A percentile compares a stretch with the other conserved stretches of the same genome.
Conservation (phyloP, 1,284 basidiomycete species). For the Porogramme epimiltina region DNA sequence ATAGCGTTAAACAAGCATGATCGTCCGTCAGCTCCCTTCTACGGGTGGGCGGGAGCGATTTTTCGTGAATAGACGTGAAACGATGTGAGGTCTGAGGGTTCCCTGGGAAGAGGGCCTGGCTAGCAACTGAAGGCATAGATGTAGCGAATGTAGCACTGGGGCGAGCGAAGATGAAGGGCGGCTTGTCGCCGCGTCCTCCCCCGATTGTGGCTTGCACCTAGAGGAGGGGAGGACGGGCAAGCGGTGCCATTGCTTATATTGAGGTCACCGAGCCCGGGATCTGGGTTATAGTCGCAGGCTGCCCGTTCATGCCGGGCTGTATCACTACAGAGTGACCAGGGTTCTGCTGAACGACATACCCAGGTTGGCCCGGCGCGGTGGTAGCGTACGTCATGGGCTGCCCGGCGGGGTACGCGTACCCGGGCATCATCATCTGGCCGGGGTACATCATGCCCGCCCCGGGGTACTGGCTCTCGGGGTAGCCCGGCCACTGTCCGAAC, state of each 20-base stretch:
- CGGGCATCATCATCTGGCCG: slow-evolving; percentile 2
- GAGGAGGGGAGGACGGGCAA: too few species aligned
- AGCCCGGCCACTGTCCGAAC: slow-evolving; percentile 52
- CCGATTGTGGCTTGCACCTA: too few species aligned
- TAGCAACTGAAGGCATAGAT: too few species aligned
- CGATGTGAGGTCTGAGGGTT: background rate
- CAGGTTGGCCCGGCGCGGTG: slow-evolving; percentile 21
- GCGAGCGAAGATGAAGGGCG: too few species aligned
- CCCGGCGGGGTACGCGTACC: slow-evolving; percentile 29
- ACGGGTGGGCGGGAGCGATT: too few species aligned
- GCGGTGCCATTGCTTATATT: slow-evolving; percentile 8
- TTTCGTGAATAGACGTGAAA: too few species aligned
- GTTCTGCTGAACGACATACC: slow-evolving; percentile 45
- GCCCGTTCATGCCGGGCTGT: slow-evolving; percentile 64
- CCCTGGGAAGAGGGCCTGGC: too few species aligned
- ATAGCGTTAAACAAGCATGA: too few species aligned
- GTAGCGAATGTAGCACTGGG: too few species aligned
- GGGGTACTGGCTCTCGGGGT: slow-evolving; percentile 28
- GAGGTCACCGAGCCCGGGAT: slow-evolving; percentile 48
- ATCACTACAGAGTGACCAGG: slow-evolving; percentile 72
- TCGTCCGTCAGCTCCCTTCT: too few species aligned
- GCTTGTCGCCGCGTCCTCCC: too few species aligned
- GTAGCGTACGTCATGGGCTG: slow-evolving; percentile 22
- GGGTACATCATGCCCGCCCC: slow-evolving; percentile 20
- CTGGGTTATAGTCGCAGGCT: slow-evolving; percentile 61